These are phyloP conservation scores for Leccinum insolens DNA, from an alignment of 1,284 basidiomycete genomes.

Conservation along the genomic window DNA sequence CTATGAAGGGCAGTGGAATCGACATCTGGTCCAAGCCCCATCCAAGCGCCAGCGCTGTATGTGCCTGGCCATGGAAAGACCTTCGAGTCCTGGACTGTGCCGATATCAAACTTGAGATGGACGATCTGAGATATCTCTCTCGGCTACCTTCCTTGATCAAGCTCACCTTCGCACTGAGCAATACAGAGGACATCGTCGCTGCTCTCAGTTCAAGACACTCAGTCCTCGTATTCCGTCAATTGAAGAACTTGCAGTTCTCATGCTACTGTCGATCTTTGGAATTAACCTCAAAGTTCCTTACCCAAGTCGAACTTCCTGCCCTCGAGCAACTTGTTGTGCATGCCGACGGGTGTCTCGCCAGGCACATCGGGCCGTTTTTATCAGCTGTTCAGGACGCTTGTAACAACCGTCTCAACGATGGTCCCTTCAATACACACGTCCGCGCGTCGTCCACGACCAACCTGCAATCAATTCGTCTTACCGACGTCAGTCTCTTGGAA, in stretches of 20 bases:
- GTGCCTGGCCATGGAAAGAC: neutral
- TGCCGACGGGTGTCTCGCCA: no score
- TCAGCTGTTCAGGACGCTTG: no score
- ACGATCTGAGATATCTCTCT: neutral
- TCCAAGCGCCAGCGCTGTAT: neutral
- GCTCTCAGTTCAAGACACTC: neutral
- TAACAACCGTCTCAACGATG: no score
- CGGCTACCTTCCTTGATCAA: neutral
- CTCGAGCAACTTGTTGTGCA: no score
- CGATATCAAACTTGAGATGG: neutral
- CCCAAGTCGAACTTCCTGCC: no score
- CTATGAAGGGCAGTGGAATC: neutral
- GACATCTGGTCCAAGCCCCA: neutral
- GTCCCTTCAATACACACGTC: no score
- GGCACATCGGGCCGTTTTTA: no score
- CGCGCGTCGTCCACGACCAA: no score
- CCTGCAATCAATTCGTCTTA: no score
- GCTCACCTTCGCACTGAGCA: neutral
- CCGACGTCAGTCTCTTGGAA: no score
- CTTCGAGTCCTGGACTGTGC: neutral
- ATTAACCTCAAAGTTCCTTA: no score
- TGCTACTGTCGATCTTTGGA: neutral
- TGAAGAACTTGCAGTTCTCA: neutral
- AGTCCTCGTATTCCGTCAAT: neutral
- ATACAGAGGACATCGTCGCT: neutral